Base-by-base conservation (phyloP, 2,329 filamentous ascomycete species). In the Elsinoe arachidis region DNA sequence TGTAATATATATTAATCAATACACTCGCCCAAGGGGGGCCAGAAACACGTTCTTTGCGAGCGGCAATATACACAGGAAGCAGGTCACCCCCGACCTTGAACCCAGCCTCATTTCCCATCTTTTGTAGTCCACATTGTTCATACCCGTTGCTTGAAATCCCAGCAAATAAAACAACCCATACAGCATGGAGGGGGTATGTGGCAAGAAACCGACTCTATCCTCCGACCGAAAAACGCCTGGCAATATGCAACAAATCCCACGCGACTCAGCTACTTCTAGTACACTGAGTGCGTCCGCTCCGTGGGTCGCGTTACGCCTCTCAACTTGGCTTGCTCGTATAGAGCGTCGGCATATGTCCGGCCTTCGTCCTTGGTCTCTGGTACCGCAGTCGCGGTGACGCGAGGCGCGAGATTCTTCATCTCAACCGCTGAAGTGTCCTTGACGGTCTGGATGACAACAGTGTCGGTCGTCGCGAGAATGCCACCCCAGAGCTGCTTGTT, bases 331-430 rank as follows among this genome's bases (percentile, higher is more conserved):
- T 60, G 58, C 34, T 58, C 58, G 15, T 61, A 61, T 7, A 72
- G 62, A 58, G 65, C 62, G 49, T 76, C 74, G 3, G 71, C 73
- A 61, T 74, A 65, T 0, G 72, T 75, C 56, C 66, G 66, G 58
- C 73, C 69, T 59, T 76, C 74, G 56, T 66, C 68, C n/a, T 63
- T 64, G 34, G 60, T 56, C 15, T 67, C 63, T 14, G 63, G 65
- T 2, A 66, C 56, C 2, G 55, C 60, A 19, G 37, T 57, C 12
- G 60, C 56, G 14, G 56, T 59, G 10, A 61, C 58, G n/a, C 52
- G 46, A 15, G 60, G 60, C n/a, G 46, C 57, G 34, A 57, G 30
- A n/a, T 57, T 65, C 26, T 62, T 63, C 39, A 65, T 61, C 12
- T 66, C 67, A 52, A 62, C 63, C 35, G 61, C 64, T 49, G 60